Evolutionary conservation across 2,329 filamentous ascomycete species (phyloP).

Genomic region (Xylariaceae sp.): DNA sequence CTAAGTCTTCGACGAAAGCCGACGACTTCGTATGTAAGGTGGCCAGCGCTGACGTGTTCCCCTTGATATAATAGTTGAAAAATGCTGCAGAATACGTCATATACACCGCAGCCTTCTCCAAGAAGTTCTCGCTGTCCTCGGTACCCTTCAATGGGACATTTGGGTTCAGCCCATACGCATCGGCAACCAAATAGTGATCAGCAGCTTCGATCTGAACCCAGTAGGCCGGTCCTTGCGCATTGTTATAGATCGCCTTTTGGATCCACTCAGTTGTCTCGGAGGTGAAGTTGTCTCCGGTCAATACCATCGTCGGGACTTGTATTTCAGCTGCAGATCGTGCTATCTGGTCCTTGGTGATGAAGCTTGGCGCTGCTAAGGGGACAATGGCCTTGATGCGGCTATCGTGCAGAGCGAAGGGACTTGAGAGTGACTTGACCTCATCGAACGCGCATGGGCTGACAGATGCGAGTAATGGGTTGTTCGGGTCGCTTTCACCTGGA

Average conservation of each 20-base stretch:
- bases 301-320: conserved; percentile 13
- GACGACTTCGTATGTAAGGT: conserved; percentile 1
- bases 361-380: conserved; percentile 15
- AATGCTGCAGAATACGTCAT: conserved; percentile 18
- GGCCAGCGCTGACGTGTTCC: conserved; percentile 6
- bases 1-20: conserved; percentile 4
- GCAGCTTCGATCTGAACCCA: conserved; percentile 12
- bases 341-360: conserved; percentile 11
- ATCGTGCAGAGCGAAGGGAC: conserved; percentile 12
- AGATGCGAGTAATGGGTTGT: conserved; percentile 4
- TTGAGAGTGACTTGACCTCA: conserved; percentile 1
- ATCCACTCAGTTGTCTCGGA: conserved; percentile 15
- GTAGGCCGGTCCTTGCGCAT: conserved; percentile 13
- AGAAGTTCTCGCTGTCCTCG: conserved; percentile 10
- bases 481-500: conserved; percentile 4
- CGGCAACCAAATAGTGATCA: conserved; percentile 15
- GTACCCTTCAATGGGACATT: conserved; percentile 1
- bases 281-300: conserved; percentile 17
- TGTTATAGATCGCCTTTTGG: conserved; percentile 8
- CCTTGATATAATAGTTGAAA: conserved; percentile 16
- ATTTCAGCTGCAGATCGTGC: conserved; percentile 14
- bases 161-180: conserved; percentile 14
- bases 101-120: conserved; percentile 18
- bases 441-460: conserved; percentile 15
- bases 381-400: conserved; percentile 15